phyloP scores from a whole-genome alignment of 768 basidiomycete species.

The Agrocybe praecox region DNA sequence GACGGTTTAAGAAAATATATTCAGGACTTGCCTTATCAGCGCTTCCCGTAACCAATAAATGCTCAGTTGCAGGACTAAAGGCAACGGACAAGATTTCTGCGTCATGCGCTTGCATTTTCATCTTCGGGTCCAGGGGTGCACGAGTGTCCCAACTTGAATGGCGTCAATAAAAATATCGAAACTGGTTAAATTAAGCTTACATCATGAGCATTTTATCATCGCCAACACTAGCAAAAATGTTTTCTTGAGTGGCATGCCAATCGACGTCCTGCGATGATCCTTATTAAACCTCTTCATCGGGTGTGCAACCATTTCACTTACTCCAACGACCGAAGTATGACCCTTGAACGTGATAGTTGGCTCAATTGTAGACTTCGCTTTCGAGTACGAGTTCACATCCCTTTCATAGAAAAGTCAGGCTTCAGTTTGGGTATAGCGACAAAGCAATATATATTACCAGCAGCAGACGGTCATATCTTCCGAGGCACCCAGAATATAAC shows the following conservation, averaged over 20 bases:
- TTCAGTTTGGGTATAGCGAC: neutral
- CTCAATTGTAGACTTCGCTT: slow-evolving; percentile 77
- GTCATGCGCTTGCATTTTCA: slow-evolving; percentile 83
- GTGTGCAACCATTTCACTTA: slow-evolving; percentile 38
- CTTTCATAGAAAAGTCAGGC: slow-evolving; percentile 37
- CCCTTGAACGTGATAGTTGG: slow-evolving; percentile 84
- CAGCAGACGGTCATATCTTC: slow-evolving; percentile 96
- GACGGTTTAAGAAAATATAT: neutral
- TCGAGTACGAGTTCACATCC: slow-evolving; percentile 91
- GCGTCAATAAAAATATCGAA: slow-evolving; percentile 1
- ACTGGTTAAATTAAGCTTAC: slow-evolving; percentile 48
- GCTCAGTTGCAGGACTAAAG: slow-evolving; percentile 81
- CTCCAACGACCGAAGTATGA: slow-evolving; percentile 91
- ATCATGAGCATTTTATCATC: slow-evolving; percentile 95
- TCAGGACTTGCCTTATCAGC: slow-evolving; percentile 76
- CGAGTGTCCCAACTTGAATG: slow-evolving; percentile 88
- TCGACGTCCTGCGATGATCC: slow-evolving; percentile 78
- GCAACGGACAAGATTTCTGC: slow-evolving; percentile 90
- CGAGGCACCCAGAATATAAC: slow-evolving; percentile 88
- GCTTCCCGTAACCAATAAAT: slow-evolving; percentile 87
- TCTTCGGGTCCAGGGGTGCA: slow-evolving; percentile 64
- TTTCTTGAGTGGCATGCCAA: slow-evolving; percentile 85
- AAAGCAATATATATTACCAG: slow-evolving; percentile 58
- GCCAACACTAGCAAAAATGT: slow-evolving; percentile 91
- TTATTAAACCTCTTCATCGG: slow-evolving; percentile 2